Conservation (phyloP, 106 monocot species). For the Phalaenopsis aphrodite region DNA sequence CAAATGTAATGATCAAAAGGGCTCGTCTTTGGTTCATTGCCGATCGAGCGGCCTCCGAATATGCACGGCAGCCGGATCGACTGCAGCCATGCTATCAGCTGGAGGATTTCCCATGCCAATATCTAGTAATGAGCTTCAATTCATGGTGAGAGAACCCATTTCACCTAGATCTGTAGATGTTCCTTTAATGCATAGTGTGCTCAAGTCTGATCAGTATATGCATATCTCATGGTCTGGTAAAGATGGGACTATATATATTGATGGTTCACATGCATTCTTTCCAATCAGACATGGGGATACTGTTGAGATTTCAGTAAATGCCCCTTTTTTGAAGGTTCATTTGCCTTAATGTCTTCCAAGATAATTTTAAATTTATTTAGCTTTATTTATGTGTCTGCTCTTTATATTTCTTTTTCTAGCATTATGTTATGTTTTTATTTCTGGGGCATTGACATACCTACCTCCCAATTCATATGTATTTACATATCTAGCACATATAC, state of each 20-base stretch:
- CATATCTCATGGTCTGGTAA: conserved; percentile 50
- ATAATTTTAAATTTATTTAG: neutral
- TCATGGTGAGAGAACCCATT: conserved; percentile 92
- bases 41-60: conserved; percentile 87
- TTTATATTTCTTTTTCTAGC: neutral
- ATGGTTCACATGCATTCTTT: conserved; percentile 73
- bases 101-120: conserved; percentile 80
- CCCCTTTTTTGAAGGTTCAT: conserved; percentile 70
- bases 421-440: too few species aligned
- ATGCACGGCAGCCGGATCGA: conserved; percentile 84
- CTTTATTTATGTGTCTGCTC: neutral
- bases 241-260: conserved; percentile 72
- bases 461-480: too few species aligned
- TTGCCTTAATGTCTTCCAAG: conserved; percentile 39
- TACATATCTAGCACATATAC: too few species aligned
- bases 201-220: conserved; percentile 43
- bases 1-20: conserved; percentile 9
- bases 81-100: conserved; percentile 93
- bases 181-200: conserved; percentile 56
- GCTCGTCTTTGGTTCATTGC: conserved; percentile 40
- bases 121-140: conserved; percentile 59
- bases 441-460: too few species aligned
- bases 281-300: conserved; percentile 63
- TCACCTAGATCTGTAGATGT: conserved; percentile 21
- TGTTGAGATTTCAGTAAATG: conserved; percentile 51